Evolutionary conservation across 305 asterid species (phyloP).

Genomic region (Plantago lanceolata): DNA sequence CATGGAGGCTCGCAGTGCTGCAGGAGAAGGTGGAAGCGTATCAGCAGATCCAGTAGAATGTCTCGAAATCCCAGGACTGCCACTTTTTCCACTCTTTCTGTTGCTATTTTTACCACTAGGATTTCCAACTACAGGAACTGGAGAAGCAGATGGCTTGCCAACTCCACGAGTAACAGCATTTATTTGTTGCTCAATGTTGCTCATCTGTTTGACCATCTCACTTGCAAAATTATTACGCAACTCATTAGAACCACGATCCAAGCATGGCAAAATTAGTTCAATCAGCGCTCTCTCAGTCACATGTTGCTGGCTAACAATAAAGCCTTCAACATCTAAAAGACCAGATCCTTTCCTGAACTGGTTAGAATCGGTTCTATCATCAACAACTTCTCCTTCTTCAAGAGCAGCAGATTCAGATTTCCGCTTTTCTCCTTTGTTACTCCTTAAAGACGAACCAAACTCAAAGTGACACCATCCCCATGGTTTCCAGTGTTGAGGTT

Average conservation of each 20-base stretch:
- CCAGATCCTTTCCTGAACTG: slow-evolving; percentile 55
- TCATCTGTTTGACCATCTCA: slow-evolving; percentile 92
- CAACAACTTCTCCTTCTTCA: slow-evolving; percentile 98
- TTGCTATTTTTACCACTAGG: slow-evolving; percentile 63
- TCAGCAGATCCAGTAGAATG: slow-evolving; percentile 62
- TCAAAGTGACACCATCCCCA: slow-evolving; percentile 89
- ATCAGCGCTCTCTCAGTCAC: slow-evolving; percentile 86
- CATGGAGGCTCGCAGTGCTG: slow-evolving; percentile 90
- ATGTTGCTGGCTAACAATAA: slow-evolving; percentile 62
- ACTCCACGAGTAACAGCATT: slow-evolving; percentile 76
- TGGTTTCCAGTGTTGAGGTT: slow-evolving; percentile 76
- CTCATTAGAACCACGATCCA: slow-evolving; percentile 91
- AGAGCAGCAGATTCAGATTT: slow-evolving; percentile 61
- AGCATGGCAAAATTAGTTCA: slow-evolving; percentile 82
- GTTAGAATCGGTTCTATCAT: slow-evolving; percentile 55
- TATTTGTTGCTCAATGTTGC: slow-evolving; percentile 86
- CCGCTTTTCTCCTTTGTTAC: slow-evolving; percentile 49
- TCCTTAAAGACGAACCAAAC: slow-evolving; percentile 27
- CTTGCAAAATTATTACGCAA: slow-evolving; percentile 73
- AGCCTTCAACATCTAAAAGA: slow-evolving; percentile 57
- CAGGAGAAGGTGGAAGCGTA: slow-evolving; percentile 83
- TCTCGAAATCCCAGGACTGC: slow-evolving; percentile 74
- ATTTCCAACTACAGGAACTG: slow-evolving; percentile 59
- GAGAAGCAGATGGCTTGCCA: slow-evolving; percentile 47
- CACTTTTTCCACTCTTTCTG: slow-evolving; percentile 70